Percentiles rank a stretch among this genome's conserved stretches.
These are phyloP conservation scores for Tuber borchii DNA, from an alignment of 495 filamentous ascomycete species.

Conservation along the genomic window DNA sequence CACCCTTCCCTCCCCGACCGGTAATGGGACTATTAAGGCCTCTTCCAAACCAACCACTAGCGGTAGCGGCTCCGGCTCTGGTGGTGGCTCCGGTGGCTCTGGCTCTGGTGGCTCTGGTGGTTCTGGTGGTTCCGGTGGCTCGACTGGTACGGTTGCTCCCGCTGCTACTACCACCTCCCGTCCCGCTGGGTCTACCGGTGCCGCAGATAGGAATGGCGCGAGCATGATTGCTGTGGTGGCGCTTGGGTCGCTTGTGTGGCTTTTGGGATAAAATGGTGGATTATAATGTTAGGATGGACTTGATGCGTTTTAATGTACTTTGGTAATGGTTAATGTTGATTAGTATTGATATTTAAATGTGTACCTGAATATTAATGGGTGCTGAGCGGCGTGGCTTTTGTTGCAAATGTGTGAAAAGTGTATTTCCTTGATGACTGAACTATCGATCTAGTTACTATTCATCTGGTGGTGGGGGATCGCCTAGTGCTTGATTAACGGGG, in stretches of 20 bases:
- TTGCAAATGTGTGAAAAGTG: background rate
- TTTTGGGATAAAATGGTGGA: background rate
- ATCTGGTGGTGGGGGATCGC: too few species aligned
- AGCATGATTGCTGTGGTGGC: background rate
- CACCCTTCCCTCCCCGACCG: background rate
- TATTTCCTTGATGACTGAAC: background rate
- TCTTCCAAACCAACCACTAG: too few species aligned
- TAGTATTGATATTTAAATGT: background rate
- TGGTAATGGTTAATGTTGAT: conserved; percentile 1
- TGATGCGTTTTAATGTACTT: background rate
- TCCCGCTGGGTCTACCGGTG: background rate
- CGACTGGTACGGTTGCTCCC: background rate
- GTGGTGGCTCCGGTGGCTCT: background rate
- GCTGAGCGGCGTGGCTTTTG: background rate
- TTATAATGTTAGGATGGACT: background rate
- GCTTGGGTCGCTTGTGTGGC: background rate
- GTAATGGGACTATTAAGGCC: background rate
- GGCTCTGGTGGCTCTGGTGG: background rate
- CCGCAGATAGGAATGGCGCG: background rate
- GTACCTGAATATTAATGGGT: background rate
- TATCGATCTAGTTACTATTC: background rate
- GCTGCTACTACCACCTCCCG: background rate
- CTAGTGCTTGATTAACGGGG: too few species aligned
- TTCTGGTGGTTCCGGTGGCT: background rate
- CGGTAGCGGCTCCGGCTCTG: background rate